Percentiles rank a stretch among this genome's conserved stretches.
These are phyloP conservation scores for Puccinia horiana DNA, from an alignment of 1,284 basidiomycete genomes.

Conservation along the genomic window DNA sequence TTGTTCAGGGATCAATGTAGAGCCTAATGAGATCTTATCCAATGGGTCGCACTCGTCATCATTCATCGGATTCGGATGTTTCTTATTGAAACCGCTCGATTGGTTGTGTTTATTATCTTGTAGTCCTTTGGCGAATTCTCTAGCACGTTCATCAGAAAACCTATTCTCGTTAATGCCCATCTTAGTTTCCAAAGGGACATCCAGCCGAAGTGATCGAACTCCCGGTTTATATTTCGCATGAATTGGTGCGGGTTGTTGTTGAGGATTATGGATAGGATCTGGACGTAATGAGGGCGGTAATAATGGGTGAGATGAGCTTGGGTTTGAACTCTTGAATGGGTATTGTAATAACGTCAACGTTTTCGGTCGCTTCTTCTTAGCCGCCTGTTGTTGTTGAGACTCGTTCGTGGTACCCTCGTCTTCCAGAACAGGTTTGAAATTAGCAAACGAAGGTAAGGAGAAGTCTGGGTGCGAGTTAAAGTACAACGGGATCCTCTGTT, in stretches of 20 bases:
- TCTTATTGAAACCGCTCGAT: conserved; percentile 48
- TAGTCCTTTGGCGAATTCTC: conserved; percentile 53
- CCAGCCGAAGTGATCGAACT: conserved; percentile 54
- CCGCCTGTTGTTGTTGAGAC: background rate
- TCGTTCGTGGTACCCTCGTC: conserved; percentile 21
- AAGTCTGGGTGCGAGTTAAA: conserved; percentile 46
- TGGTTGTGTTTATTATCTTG: conserved; percentile 51
- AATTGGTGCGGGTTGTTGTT: conserved; percentile 47
- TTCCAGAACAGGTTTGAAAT: conserved; percentile 43
- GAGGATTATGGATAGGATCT: conserved; percentile 48
- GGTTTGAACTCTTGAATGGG: conserved; percentile 54
- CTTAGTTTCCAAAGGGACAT: conserved; percentile 54
- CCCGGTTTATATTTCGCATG: conserved; percentile 54
- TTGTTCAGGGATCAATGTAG: conserved; percentile 55
- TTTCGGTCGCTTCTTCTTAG: conserved; percentile 31
- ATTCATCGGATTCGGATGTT: conserved; percentile 8
- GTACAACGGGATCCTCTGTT: conserved; percentile 47
- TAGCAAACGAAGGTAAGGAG: conserved; percentile 40
- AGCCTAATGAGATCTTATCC: conserved; percentile 53
- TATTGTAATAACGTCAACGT: conserved; percentile 55
- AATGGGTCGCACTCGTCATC: conserved; percentile 50
- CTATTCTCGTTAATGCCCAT: conserved; percentile 51
- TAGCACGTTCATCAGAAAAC: conserved; percentile 55
- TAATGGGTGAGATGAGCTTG: conserved; percentile 54
- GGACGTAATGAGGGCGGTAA: conserved; percentile 55